Evolutionary conservation across 129 eudicot species (phyloP).

Genomic region (Flaveria linearis): DNA sequence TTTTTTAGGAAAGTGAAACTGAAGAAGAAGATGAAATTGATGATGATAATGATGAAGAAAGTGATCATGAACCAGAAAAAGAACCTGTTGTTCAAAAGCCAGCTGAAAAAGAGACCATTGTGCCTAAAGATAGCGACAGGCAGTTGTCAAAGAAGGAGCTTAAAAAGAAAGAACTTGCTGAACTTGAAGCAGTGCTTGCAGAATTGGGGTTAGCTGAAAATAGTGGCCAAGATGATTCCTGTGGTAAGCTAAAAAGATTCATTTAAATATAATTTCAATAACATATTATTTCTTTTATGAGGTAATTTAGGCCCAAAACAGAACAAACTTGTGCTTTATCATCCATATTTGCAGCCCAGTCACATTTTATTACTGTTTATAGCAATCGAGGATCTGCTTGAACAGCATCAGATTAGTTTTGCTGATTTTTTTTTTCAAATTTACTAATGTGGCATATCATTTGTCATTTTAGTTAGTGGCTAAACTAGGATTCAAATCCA

Average conservation of each 20-base stretch:
- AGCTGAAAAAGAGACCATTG: slow-evolving; percentile 43
- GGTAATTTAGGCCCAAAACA: background rate
- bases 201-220: slow-evolving; percentile 60
- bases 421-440: background rate
- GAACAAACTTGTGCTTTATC: background rate
- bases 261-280: background rate
- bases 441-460: background rate
- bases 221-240: slow-evolving; percentile 46
- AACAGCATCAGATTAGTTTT: background rate
- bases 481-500: background rate
- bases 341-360: background rate
- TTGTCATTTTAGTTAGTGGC: background rate
- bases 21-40: slow-evolving; percentile 82
- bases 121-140: slow-evolving; percentile 76
- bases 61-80: slow-evolving; percentile 66
- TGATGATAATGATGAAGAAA: slow-evolving; percentile 81
- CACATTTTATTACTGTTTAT: background rate
- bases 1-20: slow-evolving; percentile 79
- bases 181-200: slow-evolving; percentile 89
- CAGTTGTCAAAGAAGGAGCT: slow-evolving; percentile 92
- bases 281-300: background rate
- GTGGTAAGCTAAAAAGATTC: slow-evolving; percentile 37
- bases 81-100: slow-evolving; percentile 50
- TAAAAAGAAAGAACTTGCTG: slow-evolving; percentile 90
- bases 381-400: background rate